Evolutionary conservation across 2,329 filamentous ascomycete genomes (phyloP).

Genomic region (Colletotrichum sidae): DNA sequence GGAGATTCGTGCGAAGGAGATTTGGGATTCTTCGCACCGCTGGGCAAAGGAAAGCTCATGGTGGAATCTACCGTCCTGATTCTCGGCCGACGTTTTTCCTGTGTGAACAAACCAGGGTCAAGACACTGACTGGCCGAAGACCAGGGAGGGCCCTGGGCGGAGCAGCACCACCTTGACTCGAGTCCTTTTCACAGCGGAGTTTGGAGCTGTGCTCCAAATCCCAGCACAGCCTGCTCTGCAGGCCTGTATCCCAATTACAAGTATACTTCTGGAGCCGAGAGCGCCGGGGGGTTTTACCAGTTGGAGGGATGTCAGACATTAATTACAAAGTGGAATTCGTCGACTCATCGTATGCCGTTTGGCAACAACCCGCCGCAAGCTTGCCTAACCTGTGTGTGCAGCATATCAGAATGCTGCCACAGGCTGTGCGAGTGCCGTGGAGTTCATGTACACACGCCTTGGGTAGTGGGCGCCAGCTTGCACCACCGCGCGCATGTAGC

Average conservation of each 20-base stretch:
- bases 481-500: constrained; percentile 13
- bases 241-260: constrained; percentile 22
- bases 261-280: constrained; percentile 14
- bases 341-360: constrained; percentile 22
- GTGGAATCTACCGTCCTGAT: constrained; percentile 10
- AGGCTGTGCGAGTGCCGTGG: too few relatives aligned
- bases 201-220: constrained; percentile 22
- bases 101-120: constrained; percentile 25
- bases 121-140: constrained; percentile 22
- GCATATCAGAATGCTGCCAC: too few relatives aligned
- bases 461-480: not conserved
- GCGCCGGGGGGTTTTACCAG: constrained; percentile 18
- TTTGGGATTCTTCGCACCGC: too few relatives aligned
- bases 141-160: constrained; percentile 16
- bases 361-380: not conserved
- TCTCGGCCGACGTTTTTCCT: constrained; percentile 29
- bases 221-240: constrained; percentile 30
- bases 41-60: too few relatives aligned
- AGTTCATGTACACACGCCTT: too few relatives aligned
- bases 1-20: too few relatives aligned
- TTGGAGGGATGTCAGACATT: not conserved
- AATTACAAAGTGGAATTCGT: not conserved
- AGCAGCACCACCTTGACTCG: constrained; percentile 26
- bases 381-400: not conserved
- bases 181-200: constrained; percentile 9